phyloP scores from a whole-genome alignment of 148 eudicot species.

The Dianthus caryophyllus region DNA sequence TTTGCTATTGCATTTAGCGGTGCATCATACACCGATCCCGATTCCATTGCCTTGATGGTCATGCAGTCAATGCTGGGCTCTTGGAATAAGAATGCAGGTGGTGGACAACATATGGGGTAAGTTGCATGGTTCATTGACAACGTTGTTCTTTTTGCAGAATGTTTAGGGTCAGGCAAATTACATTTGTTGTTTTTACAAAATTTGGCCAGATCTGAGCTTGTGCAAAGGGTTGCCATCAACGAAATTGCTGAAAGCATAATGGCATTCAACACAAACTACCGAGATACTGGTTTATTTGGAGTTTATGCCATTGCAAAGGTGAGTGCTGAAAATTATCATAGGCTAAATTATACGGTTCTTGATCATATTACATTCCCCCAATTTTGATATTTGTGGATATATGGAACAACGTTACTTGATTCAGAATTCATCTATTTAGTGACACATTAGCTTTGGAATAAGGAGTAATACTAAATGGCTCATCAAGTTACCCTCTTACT shows the following conservation, averaged over 20 bases:
- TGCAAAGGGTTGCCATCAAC: conserved; percentile 64
- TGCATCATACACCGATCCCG: conserved; percentile 94
- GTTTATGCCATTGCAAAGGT: conserved; percentile 96
- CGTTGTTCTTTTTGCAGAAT: neutral
- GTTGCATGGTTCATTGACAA: conserved; percentile 12
- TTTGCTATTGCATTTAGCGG: conserved; percentile 92
- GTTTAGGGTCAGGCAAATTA: neutral
- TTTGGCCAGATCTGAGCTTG: conserved; percentile 71
- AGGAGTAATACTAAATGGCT: no score
- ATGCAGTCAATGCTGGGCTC: conserved; percentile 86
- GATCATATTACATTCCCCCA: no score
- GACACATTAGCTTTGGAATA: neutral
- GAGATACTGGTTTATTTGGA: conserved; percentile 90
- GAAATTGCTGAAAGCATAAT: conserved; percentile 92
- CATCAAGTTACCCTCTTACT: no score
- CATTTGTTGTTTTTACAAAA: neutral
- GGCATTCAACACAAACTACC: conserved; percentile 90
- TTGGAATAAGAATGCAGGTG: conserved; percentile 71
- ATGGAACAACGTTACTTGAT: no score
- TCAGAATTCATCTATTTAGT: no score
- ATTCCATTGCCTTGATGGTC: conserved; percentile 92
- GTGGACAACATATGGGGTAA: conserved; percentile 93
- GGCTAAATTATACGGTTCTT: neutral
- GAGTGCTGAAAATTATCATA: conserved; percentile 6
- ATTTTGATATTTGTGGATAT: no score